Evolutionary conservation across 768 basidiomycete genomes (phyloP).

Genomic region (Leccinum uliginosum): DNA sequence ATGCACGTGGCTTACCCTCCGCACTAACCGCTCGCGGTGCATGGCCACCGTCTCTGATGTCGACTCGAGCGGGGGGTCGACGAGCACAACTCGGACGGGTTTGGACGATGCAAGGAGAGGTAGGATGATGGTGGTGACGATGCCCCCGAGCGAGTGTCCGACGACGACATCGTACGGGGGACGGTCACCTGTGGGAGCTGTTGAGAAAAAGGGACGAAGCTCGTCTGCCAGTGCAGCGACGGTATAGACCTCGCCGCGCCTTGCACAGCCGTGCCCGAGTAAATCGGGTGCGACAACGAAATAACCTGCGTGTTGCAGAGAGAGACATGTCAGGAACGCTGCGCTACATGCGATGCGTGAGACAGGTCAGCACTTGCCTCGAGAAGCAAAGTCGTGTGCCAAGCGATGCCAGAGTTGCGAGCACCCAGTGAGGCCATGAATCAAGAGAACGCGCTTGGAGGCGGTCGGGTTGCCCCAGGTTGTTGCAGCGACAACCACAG

Average conservation of each 20-base stretch:
- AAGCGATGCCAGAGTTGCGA: conserved; percentile 16
- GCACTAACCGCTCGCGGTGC: not conserved
- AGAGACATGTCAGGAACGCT: not conserved
- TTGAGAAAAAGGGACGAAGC: conserved; percentile 6
- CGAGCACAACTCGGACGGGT: not conserved
- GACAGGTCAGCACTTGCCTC: conserved; percentile 12
- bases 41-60: not conserved
- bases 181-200: not conserved
- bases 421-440: conserved; percentile 19
- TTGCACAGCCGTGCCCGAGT: conserved; percentile 18
- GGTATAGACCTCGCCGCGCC: conserved; percentile 10
- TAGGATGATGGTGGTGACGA: not conserved
- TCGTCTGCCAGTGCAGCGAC: conserved; percentile 12
- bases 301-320: conserved; percentile 12
- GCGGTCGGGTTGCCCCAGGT: conserved; percentile 20
- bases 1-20: not conserved
- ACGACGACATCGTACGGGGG: not conserved
- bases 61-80: not conserved
- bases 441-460: conserved; percentile 14
- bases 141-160: not conserved
- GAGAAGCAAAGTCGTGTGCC: conserved; percentile 9
- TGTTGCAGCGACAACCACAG: not conserved
- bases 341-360: not conserved
- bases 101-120: not conserved
- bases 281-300: conserved; percentile 23